These are phyloP conservation scores for Trichomonascaceae sp. DNA, from an alignment of 1,139 yeast species.

Conservation along the genomic window DNA sequence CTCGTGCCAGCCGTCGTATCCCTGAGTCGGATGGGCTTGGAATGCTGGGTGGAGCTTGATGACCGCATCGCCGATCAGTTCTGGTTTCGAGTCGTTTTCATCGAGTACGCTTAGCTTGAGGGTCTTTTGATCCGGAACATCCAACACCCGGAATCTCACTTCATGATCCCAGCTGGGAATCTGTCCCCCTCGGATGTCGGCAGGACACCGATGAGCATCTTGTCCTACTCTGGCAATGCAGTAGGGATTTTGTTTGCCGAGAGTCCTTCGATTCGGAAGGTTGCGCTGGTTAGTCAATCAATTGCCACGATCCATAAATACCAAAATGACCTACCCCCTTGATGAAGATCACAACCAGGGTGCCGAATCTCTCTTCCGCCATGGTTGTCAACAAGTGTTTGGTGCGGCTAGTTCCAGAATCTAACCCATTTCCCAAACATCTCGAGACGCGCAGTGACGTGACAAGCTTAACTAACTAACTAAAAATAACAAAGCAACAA, in stretches of 20 bases:
- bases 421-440: too few species aligned
- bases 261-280: slow-evolving; percentile 65
- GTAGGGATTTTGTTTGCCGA: slow-evolving; percentile 86
- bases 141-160: slow-evolving; percentile 51
- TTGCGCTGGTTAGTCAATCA: slow-evolving; percentile 28
- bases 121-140: slow-evolving; percentile 30
- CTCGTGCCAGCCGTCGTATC: slow-evolving; percentile 80
- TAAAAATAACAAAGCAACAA: too few species aligned
- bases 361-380: too few species aligned
- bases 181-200: slow-evolving; percentile 77
- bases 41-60: slow-evolving; percentile 68
- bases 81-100: slow-evolving; percentile 77
- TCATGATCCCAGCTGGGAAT: slow-evolving; percentile 81
- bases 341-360: slow-evolving; percentile 26
- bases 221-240: slow-evolving; percentile 73
- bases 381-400: too few species aligned
- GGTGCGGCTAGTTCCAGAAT: too few species aligned
- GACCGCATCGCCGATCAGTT: slow-evolving; percentile 70
- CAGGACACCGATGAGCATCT: slow-evolving; percentile 59
- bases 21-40: slow-evolving; percentile 46
- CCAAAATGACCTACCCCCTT: slow-evolving; percentile 22
- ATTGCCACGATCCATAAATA: neutral
- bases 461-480: too few species aligned
- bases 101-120: slow-evolving; percentile 70
- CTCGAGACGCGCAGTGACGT: too few species aligned